These are phyloP conservation scores for Hymenoscyphus infarciens DNA, from an alignment of 2,329 filamentous ascomycete species.

Conservation along the genomic window DNA sequence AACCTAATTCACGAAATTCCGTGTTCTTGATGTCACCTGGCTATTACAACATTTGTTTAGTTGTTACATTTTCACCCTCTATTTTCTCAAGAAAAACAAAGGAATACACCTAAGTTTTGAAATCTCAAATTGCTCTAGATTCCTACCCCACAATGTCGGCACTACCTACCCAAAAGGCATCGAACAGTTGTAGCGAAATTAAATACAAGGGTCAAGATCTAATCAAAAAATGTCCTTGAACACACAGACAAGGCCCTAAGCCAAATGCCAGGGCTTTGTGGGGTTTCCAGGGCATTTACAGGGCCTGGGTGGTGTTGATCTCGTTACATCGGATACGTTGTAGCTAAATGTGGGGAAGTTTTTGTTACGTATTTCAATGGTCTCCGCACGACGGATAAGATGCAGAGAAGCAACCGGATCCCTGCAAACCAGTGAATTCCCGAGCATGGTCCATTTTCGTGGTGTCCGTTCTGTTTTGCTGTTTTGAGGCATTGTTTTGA, in stretches of 20 bases:
- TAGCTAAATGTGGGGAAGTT: constrained; percentile 12
- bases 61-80: too few species aligned
- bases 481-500: constrained; percentile 2
- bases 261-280: too few species aligned
- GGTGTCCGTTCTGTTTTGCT: background rate
- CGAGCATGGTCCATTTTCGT: background rate
- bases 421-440: background rate
- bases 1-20: too few species aligned
- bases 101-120: background rate
- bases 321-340: too few species aligned
- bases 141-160: background rate
- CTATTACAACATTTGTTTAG: background rate
- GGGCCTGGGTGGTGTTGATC: too few species aligned
- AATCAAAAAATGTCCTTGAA: too few species aligned
- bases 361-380: constrained; percentile 8
- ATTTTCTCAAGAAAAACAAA: too few species aligned
- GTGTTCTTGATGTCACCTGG: too few species aligned
- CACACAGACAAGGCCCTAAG: too few species aligned
- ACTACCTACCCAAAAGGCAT: background rate
- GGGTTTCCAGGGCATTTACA: too few species aligned
- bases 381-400: background rate
- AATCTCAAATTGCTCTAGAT: background rate
- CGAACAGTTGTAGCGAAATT: too few species aligned
- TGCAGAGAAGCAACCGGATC: background rate
- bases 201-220: too few species aligned